phyloP scores from a whole-genome alignment of 2,329 filamentous ascomycete species.

The Lachnellula cervina region DNA sequence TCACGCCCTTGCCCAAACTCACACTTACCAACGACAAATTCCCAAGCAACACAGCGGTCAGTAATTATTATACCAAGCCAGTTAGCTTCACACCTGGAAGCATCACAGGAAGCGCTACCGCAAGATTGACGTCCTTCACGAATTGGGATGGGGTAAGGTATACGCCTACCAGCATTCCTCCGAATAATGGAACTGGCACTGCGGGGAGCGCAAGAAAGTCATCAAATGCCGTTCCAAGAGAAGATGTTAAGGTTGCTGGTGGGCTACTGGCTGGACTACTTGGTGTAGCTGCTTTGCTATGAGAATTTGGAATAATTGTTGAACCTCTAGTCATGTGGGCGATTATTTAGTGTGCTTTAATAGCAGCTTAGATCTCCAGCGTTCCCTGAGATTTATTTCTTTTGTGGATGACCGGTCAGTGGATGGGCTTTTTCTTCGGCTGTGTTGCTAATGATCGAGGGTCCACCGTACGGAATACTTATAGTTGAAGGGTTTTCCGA shows the following conservation, averaged over 20 bases:
- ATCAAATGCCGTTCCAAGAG: not conserved
- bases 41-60: conserved; percentile 35
- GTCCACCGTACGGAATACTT: too few relatives aligned
- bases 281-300: not conserved
- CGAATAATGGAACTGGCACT: not conserved
- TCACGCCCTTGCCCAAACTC: not conserved
- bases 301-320: not conserved
- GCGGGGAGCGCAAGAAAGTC: not conserved
- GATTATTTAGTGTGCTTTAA: not conserved
- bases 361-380: not conserved
- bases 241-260: not conserved
- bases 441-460: too few relatives aligned
- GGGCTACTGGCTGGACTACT: not conserved
- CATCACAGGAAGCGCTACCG: conserved; percentile 39
- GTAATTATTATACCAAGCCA: conserved; percentile 38
- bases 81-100: conserved; percentile 35
- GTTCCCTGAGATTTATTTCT: not conserved
- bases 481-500: too few relatives aligned
- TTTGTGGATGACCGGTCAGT: too few relatives aligned
- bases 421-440: too few relatives aligned
- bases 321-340: not conserved
- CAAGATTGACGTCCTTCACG: conserved; percentile 9
- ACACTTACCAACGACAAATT: conserved; percentile 28
- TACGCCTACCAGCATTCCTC: conserved; percentile 1
- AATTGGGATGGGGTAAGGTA: conserved; percentile 1